These are phyloP conservation scores for Botrytis deweyae DNA, from an alignment of 2,329 filamentous ascomycete genomes.

Conservation along the genomic window DNA sequence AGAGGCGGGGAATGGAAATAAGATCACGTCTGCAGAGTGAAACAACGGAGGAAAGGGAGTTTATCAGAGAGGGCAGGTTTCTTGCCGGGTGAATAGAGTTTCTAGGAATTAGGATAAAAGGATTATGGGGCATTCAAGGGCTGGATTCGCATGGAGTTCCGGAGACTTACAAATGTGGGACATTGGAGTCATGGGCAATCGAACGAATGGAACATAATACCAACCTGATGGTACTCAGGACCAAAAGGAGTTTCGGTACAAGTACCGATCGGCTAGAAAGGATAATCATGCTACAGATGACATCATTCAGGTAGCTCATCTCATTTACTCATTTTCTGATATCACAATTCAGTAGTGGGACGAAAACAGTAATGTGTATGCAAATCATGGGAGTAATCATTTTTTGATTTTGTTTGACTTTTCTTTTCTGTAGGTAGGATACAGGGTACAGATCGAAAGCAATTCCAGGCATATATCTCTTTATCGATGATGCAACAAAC, in stretches of 20 bases:
- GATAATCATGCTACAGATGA: not conserved
- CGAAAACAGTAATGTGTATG: not conserved
- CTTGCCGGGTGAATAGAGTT: not conserved
- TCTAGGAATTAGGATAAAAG: not conserved
- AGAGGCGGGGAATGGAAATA: not conserved
- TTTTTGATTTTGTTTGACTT: not conserved
- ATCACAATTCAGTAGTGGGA: not conserved
- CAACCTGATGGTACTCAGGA: not conserved
- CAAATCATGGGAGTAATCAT: not conserved
- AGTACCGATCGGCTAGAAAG: not conserved
- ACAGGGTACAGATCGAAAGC: conserved; percentile 1
- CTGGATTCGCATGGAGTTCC: conserved; percentile 14
- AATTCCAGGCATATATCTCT: conserved; percentile 9
- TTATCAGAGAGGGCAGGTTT: not conserved
- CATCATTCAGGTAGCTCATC: not conserved
- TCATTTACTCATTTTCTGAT: not conserved
- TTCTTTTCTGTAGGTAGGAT: conserved; percentile 1
- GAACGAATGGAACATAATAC: not conserved
- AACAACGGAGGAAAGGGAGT: not conserved
- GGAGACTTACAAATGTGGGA: conserved; percentile 8
- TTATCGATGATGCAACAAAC: conserved; percentile 7
- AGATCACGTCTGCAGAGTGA: not conserved
- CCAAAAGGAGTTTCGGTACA: conserved; percentile 1
- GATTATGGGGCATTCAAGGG: conserved; percentile 11
- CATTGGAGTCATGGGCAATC: conserved; percentile 5